Conservation (phyloP, 345 rosid genomes). For the Heritiera fomes region DNA sequence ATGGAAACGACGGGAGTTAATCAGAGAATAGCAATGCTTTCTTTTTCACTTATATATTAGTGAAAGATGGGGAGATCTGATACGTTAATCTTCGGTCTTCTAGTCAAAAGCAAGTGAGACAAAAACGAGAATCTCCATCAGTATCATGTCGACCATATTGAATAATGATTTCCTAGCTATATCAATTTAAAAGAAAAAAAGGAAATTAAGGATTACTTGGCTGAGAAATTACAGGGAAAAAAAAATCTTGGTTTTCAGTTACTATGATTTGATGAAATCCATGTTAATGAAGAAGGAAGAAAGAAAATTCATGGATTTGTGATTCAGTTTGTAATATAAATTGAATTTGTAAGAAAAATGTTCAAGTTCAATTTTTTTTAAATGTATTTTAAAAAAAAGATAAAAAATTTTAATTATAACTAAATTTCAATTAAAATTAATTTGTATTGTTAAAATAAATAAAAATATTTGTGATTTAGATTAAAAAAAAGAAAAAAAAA, state of each 20-base stretch:
- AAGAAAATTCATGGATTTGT: not conserved
- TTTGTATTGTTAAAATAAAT: too few species aligned
- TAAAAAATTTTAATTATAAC: too few species aligned
- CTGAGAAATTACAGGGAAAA: conserved; percentile 16
- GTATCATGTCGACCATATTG: conserved; percentile 19
- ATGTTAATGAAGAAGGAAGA: not conserved
- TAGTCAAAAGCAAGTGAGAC: conserved; percentile 22
- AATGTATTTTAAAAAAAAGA: too few species aligned
- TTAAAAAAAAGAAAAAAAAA: too few species aligned
- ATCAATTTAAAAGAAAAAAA: too few species aligned
- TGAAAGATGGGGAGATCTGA: conserved; percentile 10
- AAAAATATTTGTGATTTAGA: too few species aligned
- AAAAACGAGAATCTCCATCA: conserved; percentile 13
- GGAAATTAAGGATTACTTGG: not conserved
- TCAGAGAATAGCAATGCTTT: conserved; percentile 1
- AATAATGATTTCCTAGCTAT: not conserved
- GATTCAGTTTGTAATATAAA: too few species aligned
- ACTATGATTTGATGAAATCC: not conserved
- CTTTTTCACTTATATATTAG: not conserved
- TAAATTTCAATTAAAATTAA: too few species aligned
- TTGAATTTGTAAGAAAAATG: too few species aligned
- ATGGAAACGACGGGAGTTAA: conserved; percentile 19
- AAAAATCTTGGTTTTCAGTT: conserved; percentile 13
- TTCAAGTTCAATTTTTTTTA: too few species aligned
- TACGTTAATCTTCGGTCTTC: conserved; percentile 16